phyloP scores from a whole-genome alignment of 805 yeast genomes.

The Yarrowia hollandica region DNA sequence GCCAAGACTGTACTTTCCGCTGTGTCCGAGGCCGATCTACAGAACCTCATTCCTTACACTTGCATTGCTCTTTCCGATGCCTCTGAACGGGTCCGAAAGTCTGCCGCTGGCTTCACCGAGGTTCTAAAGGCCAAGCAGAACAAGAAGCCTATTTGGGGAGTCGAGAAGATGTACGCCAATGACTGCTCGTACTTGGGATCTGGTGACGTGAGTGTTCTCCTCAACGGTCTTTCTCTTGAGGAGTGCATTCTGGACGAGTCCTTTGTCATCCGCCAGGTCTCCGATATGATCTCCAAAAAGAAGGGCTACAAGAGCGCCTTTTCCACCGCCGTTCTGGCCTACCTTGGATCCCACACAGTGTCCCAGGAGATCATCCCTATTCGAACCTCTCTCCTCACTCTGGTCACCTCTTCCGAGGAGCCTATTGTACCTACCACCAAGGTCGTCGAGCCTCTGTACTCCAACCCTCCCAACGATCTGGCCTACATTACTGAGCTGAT shows the following conservation, averaged over 20 bases:
- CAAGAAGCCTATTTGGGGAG: conserved; percentile 36
- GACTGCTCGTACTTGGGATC: conserved; percentile 54
- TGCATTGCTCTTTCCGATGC: conserved; percentile 41
- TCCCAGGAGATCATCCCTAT: conserved; percentile 11
- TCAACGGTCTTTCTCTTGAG: conserved; percentile 42
- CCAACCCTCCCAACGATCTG: conserved; percentile 12
- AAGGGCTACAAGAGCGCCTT: conserved; percentile 21
- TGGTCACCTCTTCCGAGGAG: conserved; percentile 42
- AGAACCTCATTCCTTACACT: conserved; percentile 41
- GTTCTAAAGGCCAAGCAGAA: conserved; percentile 36
- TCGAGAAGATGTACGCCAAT: conserved; percentile 41
- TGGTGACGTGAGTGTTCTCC: conserved; percentile 52
- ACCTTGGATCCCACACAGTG: conserved; percentile 7
- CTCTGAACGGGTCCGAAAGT: conserved; percentile 40
- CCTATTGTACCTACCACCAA: conserved; percentile 36
- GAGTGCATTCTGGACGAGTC: conserved; percentile 54
- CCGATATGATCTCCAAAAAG: conserved; percentile 23
- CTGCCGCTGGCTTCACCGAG: conserved; percentile 36
- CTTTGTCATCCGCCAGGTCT: conserved; percentile 43
- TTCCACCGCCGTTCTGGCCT: conserved; percentile 18
- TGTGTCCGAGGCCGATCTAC: conserved; percentile 38
- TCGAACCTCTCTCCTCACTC: conserved; percentile 34
- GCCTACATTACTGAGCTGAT: conserved; percentile 10
- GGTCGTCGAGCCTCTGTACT: conserved; percentile 36
- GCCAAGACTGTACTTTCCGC: conserved; percentile 29